A percentile compares a stretch with the other conserved stretches of the same genome.
Evolutionary conservation across 2,329 filamentous ascomycete species (phyloP).

Genomic region (Tolypocladium sp.): DNA sequence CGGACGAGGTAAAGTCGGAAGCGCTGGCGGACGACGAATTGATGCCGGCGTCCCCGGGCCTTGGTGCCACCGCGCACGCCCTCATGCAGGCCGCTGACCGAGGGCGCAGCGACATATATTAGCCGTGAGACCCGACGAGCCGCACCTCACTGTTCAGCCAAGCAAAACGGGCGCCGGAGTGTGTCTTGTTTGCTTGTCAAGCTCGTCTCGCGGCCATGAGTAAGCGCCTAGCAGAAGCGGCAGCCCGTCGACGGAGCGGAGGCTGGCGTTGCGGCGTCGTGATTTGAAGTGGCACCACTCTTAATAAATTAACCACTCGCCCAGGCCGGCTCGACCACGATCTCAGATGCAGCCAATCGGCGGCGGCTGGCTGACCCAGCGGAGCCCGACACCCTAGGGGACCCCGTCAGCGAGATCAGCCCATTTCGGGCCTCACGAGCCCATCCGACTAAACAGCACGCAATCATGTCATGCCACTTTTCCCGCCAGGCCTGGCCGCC

Average conservation of each 20-base stretch:
- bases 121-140: not conserved
- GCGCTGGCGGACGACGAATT: not conserved
- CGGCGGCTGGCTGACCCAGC: not conserved
- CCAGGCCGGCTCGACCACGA: not conserved
- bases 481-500: conserved; percentile 1
- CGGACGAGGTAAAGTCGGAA: not conserved
- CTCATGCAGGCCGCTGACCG: not conserved
- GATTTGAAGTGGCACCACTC: conserved; percentile 3
- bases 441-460: conserved; percentile 15
- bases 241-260: not conserved
- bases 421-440: conserved; percentile 24
- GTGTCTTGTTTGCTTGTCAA: too few species aligned
- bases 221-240: not conserved
- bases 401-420: conserved; percentile 18
- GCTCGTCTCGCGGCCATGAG: too few species aligned
- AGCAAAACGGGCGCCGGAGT: too few species aligned
- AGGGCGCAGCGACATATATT: not conserved
- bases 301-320: not conserved
- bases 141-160: not conserved
- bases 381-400: conserved; percentile 1
- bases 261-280: too few species aligned
- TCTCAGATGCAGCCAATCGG: conserved; percentile 4
- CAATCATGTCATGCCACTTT: conserved; percentile 27
- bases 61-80: not conserved
- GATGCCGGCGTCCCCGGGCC: not conserved